Evolutionary conservation across 768 basidiomycete species (phyloP).

Genomic region (Tephrocybe sp.): DNA sequence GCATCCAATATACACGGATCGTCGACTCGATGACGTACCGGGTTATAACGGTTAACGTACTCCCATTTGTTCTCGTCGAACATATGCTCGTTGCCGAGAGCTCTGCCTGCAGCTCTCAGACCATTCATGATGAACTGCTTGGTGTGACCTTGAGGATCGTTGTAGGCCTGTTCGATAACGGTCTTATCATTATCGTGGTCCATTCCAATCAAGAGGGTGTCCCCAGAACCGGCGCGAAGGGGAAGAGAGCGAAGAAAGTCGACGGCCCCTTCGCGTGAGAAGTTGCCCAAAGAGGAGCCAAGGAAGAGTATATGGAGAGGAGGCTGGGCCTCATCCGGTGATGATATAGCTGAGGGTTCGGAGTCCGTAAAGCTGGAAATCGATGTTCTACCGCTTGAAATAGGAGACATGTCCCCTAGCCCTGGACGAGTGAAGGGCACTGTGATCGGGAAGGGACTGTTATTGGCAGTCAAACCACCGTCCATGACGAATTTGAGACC

Average conservation of each 20-base stretch:
- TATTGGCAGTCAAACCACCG: slow-evolving; percentile 49
- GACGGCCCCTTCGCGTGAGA: slow-evolving; percentile 64
- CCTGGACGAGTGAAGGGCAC: slow-evolving; percentile 8
- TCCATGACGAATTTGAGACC: slow-evolving; percentile 78
- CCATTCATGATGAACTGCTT: slow-evolving; percentile 86
- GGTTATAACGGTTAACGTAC: slow-evolving; percentile 59
- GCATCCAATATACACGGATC: slow-evolving; percentile 1
- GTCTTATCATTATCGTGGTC: slow-evolving; percentile 76
- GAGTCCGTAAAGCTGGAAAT: slow-evolving; percentile 22
- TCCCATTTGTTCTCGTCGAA: slow-evolving; percentile 75
- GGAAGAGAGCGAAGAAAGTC: slow-evolving; percentile 80
- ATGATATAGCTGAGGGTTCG: slow-evolving; percentile 39
- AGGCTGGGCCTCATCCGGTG: slow-evolving; percentile 41
- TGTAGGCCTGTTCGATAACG: slow-evolving; percentile 85
- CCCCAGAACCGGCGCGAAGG: slow-evolving; percentile 68
- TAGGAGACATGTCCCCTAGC: slow-evolving; percentile 36
- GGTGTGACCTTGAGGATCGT: slow-evolving; percentile 76
- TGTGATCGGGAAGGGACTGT: slow-evolving; percentile 7
- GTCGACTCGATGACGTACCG: slow-evolving; percentile 33
- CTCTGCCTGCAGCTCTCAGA: slow-evolving; percentile 63
- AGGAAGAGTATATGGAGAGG: slow-evolving; percentile 88
- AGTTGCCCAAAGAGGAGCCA: slow-evolving; percentile 93
- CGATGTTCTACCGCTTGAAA: slow-evolving; percentile 31
- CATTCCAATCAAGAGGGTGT: slow-evolving; percentile 88
- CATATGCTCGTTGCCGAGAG: slow-evolving; percentile 63